phyloP scores from a whole-genome alignment of 257 asterid genomes.

The Henckelia pumila region DNA sequence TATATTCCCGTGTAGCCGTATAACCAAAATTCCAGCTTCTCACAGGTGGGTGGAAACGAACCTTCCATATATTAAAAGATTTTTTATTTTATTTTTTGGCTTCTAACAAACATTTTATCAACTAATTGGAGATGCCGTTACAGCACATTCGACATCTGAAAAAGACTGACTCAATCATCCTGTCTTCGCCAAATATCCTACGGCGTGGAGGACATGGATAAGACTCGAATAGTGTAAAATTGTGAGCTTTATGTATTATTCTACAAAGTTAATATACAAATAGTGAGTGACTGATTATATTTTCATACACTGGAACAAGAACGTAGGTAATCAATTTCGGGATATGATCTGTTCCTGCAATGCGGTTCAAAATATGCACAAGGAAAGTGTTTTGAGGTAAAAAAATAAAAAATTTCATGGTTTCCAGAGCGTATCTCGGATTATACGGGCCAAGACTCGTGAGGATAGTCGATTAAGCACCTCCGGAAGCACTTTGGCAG shows the following conservation, averaged over 20 bases:
- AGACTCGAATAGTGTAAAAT: background rate
- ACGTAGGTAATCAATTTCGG: background rate
- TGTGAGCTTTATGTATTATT: slow-evolving; percentile 27
- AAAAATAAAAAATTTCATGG: slow-evolving; percentile 11
- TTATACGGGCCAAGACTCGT: slow-evolving; percentile 67
- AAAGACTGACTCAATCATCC: slow-evolving; percentile 4
- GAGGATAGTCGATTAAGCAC: slow-evolving; percentile 75
- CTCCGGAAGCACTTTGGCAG: slow-evolving; percentile 84
- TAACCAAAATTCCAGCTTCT: background rate
- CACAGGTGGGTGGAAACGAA: background rate
- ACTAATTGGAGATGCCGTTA: too few species aligned
- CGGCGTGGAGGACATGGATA: background rate
- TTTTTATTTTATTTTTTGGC: background rate
- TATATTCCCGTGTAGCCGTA: slow-evolving; percentile 26
- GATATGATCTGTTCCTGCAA: slow-evolving; percentile 5
- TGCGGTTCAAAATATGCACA: slow-evolving; percentile 25
- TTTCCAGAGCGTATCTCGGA: slow-evolving; percentile 63
- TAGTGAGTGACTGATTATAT: slow-evolving; percentile 9
- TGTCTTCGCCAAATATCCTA: background rate
- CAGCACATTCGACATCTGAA: background rate
- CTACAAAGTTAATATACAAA: slow-evolving; percentile 29
- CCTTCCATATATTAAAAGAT: background rate
- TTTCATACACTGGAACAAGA: slow-evolving; percentile 2
- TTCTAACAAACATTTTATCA: too few species aligned
- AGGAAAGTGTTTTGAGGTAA: slow-evolving; percentile 23